phyloP scores from a whole-genome alignment of 2,329 filamentous ascomycete genomes.

The Hypocrella siamensis region DNA sequence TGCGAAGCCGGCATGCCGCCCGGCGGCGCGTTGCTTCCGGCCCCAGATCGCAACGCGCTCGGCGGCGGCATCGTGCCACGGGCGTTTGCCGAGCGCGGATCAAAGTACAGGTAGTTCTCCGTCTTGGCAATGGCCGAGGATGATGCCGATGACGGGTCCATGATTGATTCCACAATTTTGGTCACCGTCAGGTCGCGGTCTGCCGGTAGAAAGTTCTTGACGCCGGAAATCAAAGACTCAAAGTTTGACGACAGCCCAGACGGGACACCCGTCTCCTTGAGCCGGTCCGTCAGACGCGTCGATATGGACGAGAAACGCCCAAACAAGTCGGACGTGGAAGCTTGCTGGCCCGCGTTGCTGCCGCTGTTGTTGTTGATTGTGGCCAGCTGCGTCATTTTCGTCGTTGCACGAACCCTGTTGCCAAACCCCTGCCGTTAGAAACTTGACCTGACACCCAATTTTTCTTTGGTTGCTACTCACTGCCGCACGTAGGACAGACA shows the following conservation, averaged over 20 bases:
- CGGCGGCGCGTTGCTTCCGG: conserved; percentile 26
- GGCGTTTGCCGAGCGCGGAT: conserved; percentile 84
- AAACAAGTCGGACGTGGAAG: conserved; percentile 62
- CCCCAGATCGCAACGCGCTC: conserved; percentile 36
- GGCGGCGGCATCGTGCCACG: conserved; percentile 80
- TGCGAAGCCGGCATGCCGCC: conserved; percentile 34
- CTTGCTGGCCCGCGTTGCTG: conserved; percentile 43
- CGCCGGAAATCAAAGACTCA: conserved; percentile 83
- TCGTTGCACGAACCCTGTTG: conserved; percentile 70
- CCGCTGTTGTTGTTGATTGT: conserved; percentile 71
- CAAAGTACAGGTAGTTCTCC: conserved; percentile 93
- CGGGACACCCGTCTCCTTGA: conserved; percentile 78
- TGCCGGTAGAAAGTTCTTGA: conserved; percentile 94
- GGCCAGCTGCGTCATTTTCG: conserved; percentile 95
- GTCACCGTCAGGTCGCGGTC: conserved; percentile 94
- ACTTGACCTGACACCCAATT: not conserved
- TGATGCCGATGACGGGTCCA: conserved; percentile 84
- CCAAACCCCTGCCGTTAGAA: not conserved
- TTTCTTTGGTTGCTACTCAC: conserved; percentile 28
- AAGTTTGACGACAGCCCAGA: conserved; percentile 60
- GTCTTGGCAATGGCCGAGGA: conserved; percentile 91
- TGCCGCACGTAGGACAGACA: conserved; percentile 77
- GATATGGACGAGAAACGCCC: conserved; percentile 86
- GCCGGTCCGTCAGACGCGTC: conserved; percentile 78
- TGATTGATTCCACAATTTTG: conserved; percentile 94